Conservation (phyloP, 441 rosid genomes). For the Raphanus hybrid region DNA sequence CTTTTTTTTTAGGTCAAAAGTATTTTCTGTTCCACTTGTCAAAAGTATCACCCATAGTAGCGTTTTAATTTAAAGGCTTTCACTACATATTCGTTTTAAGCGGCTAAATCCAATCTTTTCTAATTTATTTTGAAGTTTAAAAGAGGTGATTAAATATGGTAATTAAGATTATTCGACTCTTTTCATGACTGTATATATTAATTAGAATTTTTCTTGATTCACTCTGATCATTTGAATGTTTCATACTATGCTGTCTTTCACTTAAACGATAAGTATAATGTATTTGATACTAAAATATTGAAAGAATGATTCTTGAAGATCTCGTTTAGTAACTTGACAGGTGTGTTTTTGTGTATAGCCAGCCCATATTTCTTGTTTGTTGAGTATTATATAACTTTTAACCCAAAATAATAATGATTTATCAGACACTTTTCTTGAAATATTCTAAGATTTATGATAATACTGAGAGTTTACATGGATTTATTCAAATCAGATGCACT, state of each 20-base stretch:
- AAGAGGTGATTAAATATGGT: conserved; percentile 33
- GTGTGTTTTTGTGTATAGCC: conserved; percentile 29
- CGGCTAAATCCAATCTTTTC: conserved; percentile 22
- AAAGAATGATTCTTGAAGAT: conserved; percentile 28
- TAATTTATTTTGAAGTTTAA: conserved; percentile 14
- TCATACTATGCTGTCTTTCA: conserved; percentile 9
- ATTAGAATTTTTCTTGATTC: neutral
- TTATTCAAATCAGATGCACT: neutral
- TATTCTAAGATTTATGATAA: neutral
- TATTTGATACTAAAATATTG: neutral
- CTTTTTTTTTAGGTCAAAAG: conserved; percentile 30
- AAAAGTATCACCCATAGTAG: neutral
- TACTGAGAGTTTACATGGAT: neutral
- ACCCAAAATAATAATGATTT: neutral
- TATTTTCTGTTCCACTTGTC: conserved; percentile 5
- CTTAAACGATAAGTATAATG: neutral
- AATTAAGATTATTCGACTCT: neutral
- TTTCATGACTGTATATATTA: neutral
- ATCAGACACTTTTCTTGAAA: neutral
- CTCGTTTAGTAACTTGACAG: conserved; percentile 33
- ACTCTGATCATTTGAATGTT: neutral
- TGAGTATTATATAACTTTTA: neutral
- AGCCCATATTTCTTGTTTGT: conserved; percentile 25
- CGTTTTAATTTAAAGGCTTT: conserved; percentile 16
- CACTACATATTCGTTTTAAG: conserved; percentile 9